Evolutionary conservation across 1,284 basidiomycete genomes (phyloP).

Genomic region (Coniophora puteana): DNA sequence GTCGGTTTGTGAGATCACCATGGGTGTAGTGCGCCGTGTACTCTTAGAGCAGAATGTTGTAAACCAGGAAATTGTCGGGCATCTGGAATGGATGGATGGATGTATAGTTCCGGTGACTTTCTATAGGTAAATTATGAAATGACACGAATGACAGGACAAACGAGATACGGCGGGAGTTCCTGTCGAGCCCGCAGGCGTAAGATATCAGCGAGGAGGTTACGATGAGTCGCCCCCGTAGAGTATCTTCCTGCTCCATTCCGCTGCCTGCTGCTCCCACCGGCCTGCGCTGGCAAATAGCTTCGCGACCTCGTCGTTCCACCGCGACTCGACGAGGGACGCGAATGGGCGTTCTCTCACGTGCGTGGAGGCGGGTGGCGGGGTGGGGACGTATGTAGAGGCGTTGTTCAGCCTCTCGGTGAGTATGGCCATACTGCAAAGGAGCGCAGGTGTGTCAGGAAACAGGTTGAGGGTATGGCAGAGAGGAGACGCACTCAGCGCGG

Average conservation of each 20-base stretch:
- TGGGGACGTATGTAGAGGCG: constrained; percentile 37
- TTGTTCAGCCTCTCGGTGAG: constrained; percentile 46
- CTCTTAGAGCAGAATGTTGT: no score
- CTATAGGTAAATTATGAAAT: no score
- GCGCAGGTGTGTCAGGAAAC: neutral
- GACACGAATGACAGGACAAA: no score
- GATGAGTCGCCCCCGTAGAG: constrained; percentile 34
- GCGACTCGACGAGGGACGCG: constrained; percentile 37
- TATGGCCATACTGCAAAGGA: constrained; percentile 37
- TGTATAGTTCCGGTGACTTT: no score
- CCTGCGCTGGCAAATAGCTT: constrained; percentile 36
- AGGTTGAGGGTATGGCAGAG: neutral
- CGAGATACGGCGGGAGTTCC: no score
- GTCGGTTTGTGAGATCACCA: no score
- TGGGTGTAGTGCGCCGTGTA: no score
- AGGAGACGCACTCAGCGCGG: constrained; percentile 41
- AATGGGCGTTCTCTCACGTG: constrained; percentile 43
- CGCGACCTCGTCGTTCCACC: constrained; percentile 52
- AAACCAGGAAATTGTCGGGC: no score
- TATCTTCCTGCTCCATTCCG: constrained; percentile 38
- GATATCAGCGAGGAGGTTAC: no score
- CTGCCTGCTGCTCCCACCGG: constrained; percentile 38
- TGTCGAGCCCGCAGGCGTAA: no score
- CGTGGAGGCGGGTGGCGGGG: constrained; percentile 47
- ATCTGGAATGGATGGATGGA: no score